Conservation (phyloP, 148 eudicot species). For the Rhododendron griersonianum region DNA sequence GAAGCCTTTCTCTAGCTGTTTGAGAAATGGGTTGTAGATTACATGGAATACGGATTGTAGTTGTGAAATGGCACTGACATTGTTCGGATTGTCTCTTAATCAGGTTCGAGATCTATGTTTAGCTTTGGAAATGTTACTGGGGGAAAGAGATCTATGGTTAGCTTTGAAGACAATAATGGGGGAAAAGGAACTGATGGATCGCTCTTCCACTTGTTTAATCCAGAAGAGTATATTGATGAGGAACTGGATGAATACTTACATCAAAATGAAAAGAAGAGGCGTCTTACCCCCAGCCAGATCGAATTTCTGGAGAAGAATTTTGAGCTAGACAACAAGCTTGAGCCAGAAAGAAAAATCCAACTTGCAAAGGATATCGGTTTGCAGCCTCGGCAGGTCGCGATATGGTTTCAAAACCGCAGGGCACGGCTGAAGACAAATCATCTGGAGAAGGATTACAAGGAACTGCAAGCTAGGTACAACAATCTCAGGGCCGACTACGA, state of each 20-base stretch:
- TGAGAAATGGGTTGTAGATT: neutral
- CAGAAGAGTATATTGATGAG: conserved; percentile 57
- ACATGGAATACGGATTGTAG: neutral
- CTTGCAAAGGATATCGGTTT: conserved; percentile 85
- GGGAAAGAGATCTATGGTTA: conserved; percentile 22
- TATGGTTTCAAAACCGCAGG: conserved; percentile 91
- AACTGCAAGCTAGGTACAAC: conserved; percentile 49
- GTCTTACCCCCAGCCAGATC: conserved; percentile 64
- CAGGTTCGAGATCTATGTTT: conserved; percentile 9
- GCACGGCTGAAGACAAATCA: conserved; percentile 86
- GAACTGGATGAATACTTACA: conserved; percentile 64
- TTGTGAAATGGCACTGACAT: neutral
- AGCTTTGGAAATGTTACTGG: conserved; percentile 2
- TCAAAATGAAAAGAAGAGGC: conserved; percentile 80
- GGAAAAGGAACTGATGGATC: conserved; percentile 42
- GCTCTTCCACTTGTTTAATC: conserved; percentile 51
- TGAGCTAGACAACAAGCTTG: conserved; percentile 80
- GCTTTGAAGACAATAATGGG: conserved; percentile 52
- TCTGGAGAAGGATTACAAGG: conserved; percentile 71
- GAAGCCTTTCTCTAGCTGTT: neutral
- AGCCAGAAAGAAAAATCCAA: conserved; percentile 74
- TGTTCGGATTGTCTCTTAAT: neutral
- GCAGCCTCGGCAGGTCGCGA: conserved; percentile 89
- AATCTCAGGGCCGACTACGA: conserved; percentile 62
- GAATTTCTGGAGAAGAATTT: conserved; percentile 77